A percentile compares a stretch with the other conserved stretches of the same genome.
These are phyloP conservation scores for Mycena sanguinolenta DNA, from an alignment of 768 basidiomycete species.

Conservation along the genomic window DNA sequence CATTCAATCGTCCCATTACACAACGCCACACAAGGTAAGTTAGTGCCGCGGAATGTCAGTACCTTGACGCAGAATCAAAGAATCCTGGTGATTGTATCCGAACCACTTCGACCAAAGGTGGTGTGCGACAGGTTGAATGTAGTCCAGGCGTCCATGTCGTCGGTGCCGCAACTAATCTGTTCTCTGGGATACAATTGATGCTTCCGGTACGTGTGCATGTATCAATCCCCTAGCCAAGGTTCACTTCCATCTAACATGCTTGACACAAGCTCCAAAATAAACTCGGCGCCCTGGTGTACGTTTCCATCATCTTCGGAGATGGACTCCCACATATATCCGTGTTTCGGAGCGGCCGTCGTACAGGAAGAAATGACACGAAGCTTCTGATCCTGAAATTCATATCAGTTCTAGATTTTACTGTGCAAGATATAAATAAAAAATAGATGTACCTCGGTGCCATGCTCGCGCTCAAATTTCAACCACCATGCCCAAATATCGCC, in stretches of 20 bases:
- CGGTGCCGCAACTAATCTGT: too few species aligned
- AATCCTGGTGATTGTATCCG: too few species aligned
- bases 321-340: not conserved
- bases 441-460: not conserved
- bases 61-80: too few species aligned
- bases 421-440: not conserved
- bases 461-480: constrained; percentile 9
- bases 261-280: not conserved
- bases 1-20: too few species aligned
- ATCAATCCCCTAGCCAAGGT: too few species aligned
- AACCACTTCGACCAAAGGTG: too few species aligned
- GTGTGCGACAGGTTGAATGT: too few species aligned
- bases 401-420: not conserved
- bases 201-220: too few species aligned
- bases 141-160: too few species aligned
- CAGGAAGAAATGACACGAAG: not conserved
- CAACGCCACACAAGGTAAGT: too few species aligned
- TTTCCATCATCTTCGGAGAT: not conserved
- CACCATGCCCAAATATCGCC: constrained; percentile 12
- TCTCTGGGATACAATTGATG: too few species aligned
- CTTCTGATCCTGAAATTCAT: not conserved
- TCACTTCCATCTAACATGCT: not conserved
- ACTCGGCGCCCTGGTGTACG: not conserved
- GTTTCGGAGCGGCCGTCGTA: not conserved
- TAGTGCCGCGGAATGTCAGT: too few species aligned